These are phyloP conservation scores for grape (Vitis vinifera) DNA, from an alignment of 164 flowering plant species.

Conservation along the genomic window ASM3070453v1 NC_081818.1:29525001-29525500, in stretches of 20 bases:
- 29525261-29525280: too few species aligned
- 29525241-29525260: background rate
- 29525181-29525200: slow-evolving; percentile 13
- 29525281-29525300: too few species aligned
- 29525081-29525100: slow-evolving; percentile 23
- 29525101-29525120: slow-evolving; percentile 54
- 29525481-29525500: too few species aligned
- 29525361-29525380: too few species aligned
- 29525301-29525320: too few species aligned
- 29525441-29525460: too few species aligned
- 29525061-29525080: slow-evolving; percentile 30
- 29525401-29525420: too few species aligned
- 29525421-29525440: too few species aligned
- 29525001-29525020: background rate
- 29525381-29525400: too few species aligned
- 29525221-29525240: background rate
- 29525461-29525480: too few species aligned
- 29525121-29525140: slow-evolving; percentile 42
- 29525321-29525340: too few species aligned
- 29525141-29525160: slow-evolving; percentile 56
- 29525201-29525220: background rate
- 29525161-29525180: slow-evolving; percentile 88
- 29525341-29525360: too few species aligned
- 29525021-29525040: slow-evolving; percentile 6
- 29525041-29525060: slow-evolving; percentile 25